A percentile compares a stretch with the other conserved stretches of the same genome.
Conservation (phyloP, 495 filamentous ascomycete species). For the Cercophora samala region DNA sequence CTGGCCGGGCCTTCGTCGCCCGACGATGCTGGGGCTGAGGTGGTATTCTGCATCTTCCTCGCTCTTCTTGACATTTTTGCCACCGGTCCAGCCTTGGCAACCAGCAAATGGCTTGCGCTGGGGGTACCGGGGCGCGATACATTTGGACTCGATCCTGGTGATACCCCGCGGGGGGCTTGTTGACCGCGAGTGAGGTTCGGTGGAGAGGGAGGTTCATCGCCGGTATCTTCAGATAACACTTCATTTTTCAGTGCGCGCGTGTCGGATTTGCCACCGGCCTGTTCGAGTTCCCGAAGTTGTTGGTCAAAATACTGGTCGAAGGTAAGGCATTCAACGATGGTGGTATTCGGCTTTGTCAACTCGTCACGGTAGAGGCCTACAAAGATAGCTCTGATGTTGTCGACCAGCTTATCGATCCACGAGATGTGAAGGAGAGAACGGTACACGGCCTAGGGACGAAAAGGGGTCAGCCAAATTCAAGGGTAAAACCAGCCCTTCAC, state of each 20-base stretch:
- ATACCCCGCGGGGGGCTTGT: slow-evolving; percentile 38
- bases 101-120: slow-evolving; percentile 61
- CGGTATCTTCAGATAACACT: slow-evolving; percentile 28
- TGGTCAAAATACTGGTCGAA: slow-evolving; percentile 96
- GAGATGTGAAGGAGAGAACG: slow-evolving; percentile 89
- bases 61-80: slow-evolving; percentile 76
- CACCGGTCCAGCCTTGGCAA: slow-evolving; percentile 65
- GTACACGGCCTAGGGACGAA: slow-evolving; percentile 79
- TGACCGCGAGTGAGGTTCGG: slow-evolving; percentile 9
- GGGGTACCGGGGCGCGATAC: slow-evolving; percentile 77
- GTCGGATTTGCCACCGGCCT: slow-evolving; percentile 35
- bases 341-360: slow-evolving; percentile 73
- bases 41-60: slow-evolving; percentile 64
- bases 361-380: slow-evolving; percentile 83
- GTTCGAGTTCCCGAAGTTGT: slow-evolving; percentile 80
- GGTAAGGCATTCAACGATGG: slow-evolving; percentile 65
- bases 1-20: slow-evolving; percentile 68
- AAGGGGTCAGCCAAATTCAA: slow-evolving; percentile 16
- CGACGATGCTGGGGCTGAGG: slow-evolving; percentile 69
- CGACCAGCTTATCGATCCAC: slow-evolving; percentile 95
- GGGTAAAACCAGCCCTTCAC: slow-evolving; percentile 1
- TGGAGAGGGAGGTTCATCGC: slow-evolving; percentile 34
- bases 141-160: slow-evolving; percentile 64
- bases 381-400: slow-evolving; percentile 89
- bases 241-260: slow-evolving; percentile 44